phyloP scores from a whole-genome alignment of 208 protist species.

The Acanthamoeba sp. region DNA sequence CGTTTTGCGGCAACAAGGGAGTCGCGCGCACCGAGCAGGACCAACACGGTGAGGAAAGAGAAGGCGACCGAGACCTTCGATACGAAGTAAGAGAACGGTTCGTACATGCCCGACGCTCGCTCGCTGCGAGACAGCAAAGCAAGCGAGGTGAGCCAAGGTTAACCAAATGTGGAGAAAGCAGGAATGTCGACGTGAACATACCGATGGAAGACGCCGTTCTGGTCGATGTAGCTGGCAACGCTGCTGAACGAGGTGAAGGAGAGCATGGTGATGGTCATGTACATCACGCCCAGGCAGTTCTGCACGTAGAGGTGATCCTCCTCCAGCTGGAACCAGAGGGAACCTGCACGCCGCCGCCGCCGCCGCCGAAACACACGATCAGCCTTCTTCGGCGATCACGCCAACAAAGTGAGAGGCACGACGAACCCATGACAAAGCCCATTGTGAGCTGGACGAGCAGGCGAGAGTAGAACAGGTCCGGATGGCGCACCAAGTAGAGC shows the following conservation, averaged over 20 bases:
- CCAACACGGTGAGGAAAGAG: neutral
- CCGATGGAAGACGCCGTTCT: constrained; percentile 23
- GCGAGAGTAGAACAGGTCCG: constrained; percentile 42
- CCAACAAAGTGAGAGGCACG: neutral
- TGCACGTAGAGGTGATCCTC: neutral
- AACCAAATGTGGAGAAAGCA: neutral
- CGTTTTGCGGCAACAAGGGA: neutral
- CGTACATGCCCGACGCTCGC: neutral
- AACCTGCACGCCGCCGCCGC: neutral
- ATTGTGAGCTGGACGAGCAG: neutral
- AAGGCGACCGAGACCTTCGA: constrained; percentile 10
- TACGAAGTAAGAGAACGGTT: constrained; percentile 16
- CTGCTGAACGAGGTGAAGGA: constrained; percentile 47
- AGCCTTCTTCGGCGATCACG: too few species aligned
- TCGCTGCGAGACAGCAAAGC: too few species aligned
- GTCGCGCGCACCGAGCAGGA: neutral
- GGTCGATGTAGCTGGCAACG: constrained; percentile 38
- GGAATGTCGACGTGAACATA: neutral
- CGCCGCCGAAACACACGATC: too few species aligned
- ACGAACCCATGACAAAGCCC: constrained; percentile 34
- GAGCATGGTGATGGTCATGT: constrained; percentile 26
- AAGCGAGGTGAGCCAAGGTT: neutral
- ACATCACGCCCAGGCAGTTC: neutral
- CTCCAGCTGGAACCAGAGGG: neutral
- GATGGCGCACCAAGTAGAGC: neutral